phyloP scores from a whole-genome alignment of 2,329 filamentous ascomycete genomes.

The Sporothrix mexicana region DNA sequence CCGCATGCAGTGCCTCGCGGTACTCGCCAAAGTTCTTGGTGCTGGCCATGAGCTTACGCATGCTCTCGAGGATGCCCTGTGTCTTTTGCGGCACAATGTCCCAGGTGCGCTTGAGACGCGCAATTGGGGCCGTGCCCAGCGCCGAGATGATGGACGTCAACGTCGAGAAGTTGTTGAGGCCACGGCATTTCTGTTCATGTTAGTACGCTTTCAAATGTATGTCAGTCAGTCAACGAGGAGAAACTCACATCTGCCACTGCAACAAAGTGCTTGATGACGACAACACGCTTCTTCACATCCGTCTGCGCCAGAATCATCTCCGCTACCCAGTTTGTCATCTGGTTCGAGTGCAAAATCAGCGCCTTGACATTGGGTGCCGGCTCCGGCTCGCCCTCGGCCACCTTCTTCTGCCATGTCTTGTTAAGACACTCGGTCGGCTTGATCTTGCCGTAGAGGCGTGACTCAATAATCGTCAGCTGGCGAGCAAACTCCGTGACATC shows the following conservation, averaged over 20 bases:
- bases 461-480: slow-evolving; percentile 96
- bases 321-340: slow-evolving; percentile 98
- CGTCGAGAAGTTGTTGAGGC: slow-evolving; percentile 95
- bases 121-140: slow-evolving; percentile 90
- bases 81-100: slow-evolving; percentile 88
- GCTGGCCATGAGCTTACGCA: slow-evolving; percentile 94
- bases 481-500: slow-evolving; percentile 96
- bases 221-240: no score
- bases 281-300: slow-evolving; percentile 93
- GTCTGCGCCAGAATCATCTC: slow-evolving; percentile 97
- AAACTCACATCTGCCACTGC: slow-evolving; percentile 89
- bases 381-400: slow-evolving; percentile 78
- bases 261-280: slow-evolving; percentile 98
- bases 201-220: no score
- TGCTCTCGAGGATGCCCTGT: slow-evolving; percentile 78
- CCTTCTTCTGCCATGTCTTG: slow-evolving; percentile 99
- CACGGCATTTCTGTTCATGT: slow-evolving; percentile 80
- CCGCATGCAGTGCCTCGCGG: slow-evolving; percentile 86
- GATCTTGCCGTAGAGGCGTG: slow-evolving; percentile 91
- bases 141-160: slow-evolving; percentile 97
- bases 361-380: slow-evolving; percentile 94
- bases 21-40: slow-evolving; percentile 99
- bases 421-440: slow-evolving; percentile 95
- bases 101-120: slow-evolving; percentile 93
- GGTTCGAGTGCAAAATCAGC: slow-evolving; percentile 95